Evolutionary conservation across 805 yeast genomes (phyloP).

Genomic region (Yamadazyma endophytica): DNA sequence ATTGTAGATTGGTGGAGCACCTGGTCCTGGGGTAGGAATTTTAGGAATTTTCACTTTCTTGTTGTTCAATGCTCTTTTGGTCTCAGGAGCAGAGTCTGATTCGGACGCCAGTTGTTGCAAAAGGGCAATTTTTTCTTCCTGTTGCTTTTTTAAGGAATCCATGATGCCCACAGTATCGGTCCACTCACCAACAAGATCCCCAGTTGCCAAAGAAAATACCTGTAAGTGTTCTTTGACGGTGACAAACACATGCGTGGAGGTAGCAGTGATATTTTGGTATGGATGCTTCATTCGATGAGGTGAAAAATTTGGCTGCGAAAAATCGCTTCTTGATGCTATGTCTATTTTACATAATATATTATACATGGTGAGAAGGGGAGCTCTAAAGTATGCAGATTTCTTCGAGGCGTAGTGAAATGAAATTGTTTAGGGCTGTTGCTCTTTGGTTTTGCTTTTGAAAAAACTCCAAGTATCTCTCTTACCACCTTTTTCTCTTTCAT

Average conservation of each 20-base stretch:
- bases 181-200: slow-evolving; percentile 56
- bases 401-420: too few relatives aligned
- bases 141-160: slow-evolving; percentile 44
- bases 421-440: neutral
- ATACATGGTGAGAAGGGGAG: slow-evolving; percentile 5
- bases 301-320: slow-evolving; percentile 2
- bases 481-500: neutral
- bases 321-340: neutral
- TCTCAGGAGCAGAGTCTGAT: slow-evolving; percentile 10
- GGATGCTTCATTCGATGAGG: slow-evolving; percentile 58
- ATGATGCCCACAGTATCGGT: slow-evolving; percentile 52
- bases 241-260: slow-evolving; percentile 49
- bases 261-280: slow-evolving; percentile 52
- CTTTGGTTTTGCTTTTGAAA: slow-evolving; percentile 1
- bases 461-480: neutral
- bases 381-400: too few relatives aligned
- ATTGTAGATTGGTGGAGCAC: slow-evolving; percentile 64
- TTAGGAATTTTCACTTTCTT: slow-evolving; percentile 39
- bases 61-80: slow-evolving; percentile 24
- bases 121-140: slow-evolving; percentile 30
- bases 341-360: neutral
- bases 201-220: slow-evolving; percentile 41
- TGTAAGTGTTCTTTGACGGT: slow-evolving; percentile 58
- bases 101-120: neutral
- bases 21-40: slow-evolving; percentile 60